These are phyloP conservation scores for Yarrowia keelungensis DNA, from an alignment of 805 yeast species.

Conservation along the genomic window DNA sequence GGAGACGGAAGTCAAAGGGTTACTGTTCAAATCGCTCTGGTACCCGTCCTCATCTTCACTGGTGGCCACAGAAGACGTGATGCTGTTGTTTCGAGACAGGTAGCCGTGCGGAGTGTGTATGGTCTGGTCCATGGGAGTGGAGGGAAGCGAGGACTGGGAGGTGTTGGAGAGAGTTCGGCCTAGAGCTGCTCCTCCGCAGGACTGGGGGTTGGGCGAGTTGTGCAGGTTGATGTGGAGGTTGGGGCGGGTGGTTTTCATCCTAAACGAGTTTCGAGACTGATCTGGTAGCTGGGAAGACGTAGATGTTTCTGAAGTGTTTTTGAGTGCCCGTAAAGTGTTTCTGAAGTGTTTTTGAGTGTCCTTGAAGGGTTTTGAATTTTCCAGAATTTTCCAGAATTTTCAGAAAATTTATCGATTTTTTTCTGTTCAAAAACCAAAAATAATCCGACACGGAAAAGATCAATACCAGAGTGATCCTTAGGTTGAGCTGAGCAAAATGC, in stretches of 20 bases:
- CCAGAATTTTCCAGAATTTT: too few relatives aligned
- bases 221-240: constrained; percentile 32
- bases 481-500: too few relatives aligned
- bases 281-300: too few relatives aligned
- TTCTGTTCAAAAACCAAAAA: too few relatives aligned
- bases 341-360: too few relatives aligned
- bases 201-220: constrained; percentile 24
- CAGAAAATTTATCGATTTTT: too few relatives aligned
- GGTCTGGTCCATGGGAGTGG: constrained; percentile 38
- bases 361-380: too few relatives aligned
- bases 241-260: constrained; percentile 29
- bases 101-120: constrained; percentile 36
- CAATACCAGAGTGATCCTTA: too few relatives aligned
- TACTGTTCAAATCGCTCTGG: constrained; percentile 22
- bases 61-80: constrained; percentile 16
- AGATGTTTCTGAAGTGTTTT: too few relatives aligned
- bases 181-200: constrained; percentile 30
- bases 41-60: constrained; percentile 34
- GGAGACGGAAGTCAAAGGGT: constrained; percentile 28
- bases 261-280: too few relatives aligned
- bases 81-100: constrained; percentile 23
- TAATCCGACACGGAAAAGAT: too few relatives aligned
- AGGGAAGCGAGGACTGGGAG: constrained; percentile 24
- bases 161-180: constrained; percentile 27
- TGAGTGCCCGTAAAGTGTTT: too few relatives aligned